These are phyloP conservation scores for Santalum album DNA, from an alignment of 164 flowering plant species.

Conservation along the genomic window DNA sequence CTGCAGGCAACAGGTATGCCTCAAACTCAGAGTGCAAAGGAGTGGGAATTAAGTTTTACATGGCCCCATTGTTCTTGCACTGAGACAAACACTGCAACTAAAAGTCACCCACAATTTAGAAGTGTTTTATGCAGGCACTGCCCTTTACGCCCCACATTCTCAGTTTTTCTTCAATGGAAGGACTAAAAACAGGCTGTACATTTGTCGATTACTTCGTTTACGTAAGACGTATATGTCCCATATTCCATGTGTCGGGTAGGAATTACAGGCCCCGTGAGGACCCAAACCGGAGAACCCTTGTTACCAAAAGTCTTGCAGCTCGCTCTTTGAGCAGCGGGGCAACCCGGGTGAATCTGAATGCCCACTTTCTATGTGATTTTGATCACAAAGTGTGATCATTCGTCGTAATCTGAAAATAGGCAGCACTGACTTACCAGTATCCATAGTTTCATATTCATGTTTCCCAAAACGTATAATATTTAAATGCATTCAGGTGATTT, in stretches of 20 bases:
- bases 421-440: neutral
- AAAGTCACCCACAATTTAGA: neutral
- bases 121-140: neutral
- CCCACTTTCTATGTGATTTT: too few species aligned
- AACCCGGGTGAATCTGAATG: too few species aligned
- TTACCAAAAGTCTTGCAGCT: too few species aligned
- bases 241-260: too few species aligned
- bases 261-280: too few species aligned
- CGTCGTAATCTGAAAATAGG: neutral
- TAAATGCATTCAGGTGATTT: slow-evolving; percentile 4
- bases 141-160: too few species aligned
- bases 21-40: slow-evolving; percentile 18
- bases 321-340: too few species aligned
- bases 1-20: slow-evolving; percentile 35
- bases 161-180: too few species aligned
- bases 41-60: slow-evolving; percentile 40
- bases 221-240: too few species aligned
- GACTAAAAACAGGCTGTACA: too few species aligned
- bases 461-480: neutral
- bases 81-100: slow-evolving; percentile 48
- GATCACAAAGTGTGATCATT: neutral
- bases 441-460: neutral
- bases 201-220: too few species aligned
- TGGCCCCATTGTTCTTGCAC: slow-evolving; percentile 20
- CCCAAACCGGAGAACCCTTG: too few species aligned